These are phyloP conservation scores for Sporothrix humicola DNA, from an alignment of 2,329 filamentous ascomycete genomes.

Conservation along the genomic window DNA sequence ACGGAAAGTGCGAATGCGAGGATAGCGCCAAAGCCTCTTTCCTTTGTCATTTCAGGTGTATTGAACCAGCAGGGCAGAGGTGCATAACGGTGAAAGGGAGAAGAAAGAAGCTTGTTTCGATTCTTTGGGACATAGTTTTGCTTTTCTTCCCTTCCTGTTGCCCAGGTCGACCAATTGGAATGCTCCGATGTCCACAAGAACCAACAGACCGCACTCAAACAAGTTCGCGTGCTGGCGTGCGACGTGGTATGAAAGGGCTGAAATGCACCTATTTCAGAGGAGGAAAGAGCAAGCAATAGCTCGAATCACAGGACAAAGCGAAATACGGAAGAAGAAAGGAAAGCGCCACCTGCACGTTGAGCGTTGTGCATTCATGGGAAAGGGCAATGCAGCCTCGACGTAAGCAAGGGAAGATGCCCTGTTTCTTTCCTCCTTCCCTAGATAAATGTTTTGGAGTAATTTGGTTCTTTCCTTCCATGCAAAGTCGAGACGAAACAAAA, in stretches of 20 bases:
- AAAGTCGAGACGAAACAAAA: neutral
- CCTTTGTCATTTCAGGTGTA: neutral
- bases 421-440: too few relatives aligned
- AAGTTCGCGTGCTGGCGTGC: neutral
- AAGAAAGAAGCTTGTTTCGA: too few relatives aligned
- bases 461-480: too few relatives aligned
- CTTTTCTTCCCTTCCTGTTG: neutral
- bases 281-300: neutral
- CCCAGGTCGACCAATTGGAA: neutral
- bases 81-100: neutral
- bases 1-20: neutral
- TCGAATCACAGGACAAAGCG: neutral
- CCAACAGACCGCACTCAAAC: neutral
- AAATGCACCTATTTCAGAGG: neutral
- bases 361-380: too few relatives aligned
- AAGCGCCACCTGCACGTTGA: neutral
- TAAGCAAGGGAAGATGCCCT: too few relatives aligned
- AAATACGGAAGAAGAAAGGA: neutral
- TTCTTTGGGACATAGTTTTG: neutral
- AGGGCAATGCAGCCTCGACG: too few relatives aligned
- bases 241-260: slow-evolving; percentile 8
- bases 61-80: neutral
- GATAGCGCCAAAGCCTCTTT: neutral
- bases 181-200: neutral
- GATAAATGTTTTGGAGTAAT: too few relatives aligned